Conservation (phyloP, 495 filamentous ascomycete species). For the Xanthoparmelia taractica region DNA sequence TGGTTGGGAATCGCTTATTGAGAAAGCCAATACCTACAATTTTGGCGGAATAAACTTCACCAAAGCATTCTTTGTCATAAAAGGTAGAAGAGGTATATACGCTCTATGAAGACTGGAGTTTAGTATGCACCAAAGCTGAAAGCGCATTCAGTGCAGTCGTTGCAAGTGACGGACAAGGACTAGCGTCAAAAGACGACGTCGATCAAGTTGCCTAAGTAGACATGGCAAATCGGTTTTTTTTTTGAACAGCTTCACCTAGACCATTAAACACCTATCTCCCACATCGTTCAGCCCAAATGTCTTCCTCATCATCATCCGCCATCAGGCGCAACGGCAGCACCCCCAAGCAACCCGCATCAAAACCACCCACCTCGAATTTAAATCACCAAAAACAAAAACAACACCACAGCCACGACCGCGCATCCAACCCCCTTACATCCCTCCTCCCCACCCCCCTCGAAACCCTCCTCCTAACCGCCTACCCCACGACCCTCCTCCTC, state of each 20-base stretch:
- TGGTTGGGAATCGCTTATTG: background rate
- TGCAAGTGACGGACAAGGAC: background rate
- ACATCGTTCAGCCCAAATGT: background rate
- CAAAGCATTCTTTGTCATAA: background rate
- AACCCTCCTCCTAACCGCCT: constrained; percentile 52
- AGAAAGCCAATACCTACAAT: background rate
- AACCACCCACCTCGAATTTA: background rate
- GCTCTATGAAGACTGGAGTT: background rate
- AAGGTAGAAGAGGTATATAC: too few relatives aligned
- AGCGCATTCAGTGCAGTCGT: background rate
- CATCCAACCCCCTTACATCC: constrained; percentile 7
- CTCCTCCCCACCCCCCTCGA: constrained; percentile 58
- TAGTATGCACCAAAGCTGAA: background rate
- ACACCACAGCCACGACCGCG: too few relatives aligned
- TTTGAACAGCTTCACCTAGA: background rate
- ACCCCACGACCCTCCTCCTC: constrained; percentile 67
- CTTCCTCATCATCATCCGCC: background rate
- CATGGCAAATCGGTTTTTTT: background rate
- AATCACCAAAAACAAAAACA: background rate
- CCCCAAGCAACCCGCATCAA: background rate
- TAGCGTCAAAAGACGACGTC: background rate
- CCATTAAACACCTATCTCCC: background rate
- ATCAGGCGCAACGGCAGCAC: constrained; percentile 11
- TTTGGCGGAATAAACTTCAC: background rate
- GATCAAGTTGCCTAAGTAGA: background rate